Evolutionary conservation across 306 rosid genomes (phyloP), one percentile per base, ranked within the genome.

Genomic region (Gastrolobium bilobum): DNA sequence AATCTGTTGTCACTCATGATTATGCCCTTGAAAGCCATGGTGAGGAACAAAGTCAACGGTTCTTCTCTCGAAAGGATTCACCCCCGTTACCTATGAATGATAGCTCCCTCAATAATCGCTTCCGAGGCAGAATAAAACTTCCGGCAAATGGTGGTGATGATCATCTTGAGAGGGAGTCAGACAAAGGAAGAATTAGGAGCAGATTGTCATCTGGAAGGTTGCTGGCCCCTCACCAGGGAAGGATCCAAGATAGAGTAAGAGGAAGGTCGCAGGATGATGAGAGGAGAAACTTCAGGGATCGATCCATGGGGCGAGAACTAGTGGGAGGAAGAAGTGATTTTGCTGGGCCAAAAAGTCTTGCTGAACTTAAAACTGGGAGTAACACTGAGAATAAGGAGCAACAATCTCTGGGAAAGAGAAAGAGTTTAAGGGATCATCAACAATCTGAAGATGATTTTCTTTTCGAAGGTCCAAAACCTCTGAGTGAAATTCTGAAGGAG

Each of bases 391-490:
- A 30, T 69, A 88, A 54, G 85, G 98, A 89, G 56, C 97, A 76
- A 3, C 87, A 84, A 37, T 69, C 67, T 2, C 90, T 90, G 31
- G 88, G 93, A 62, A 92, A 84, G 83, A 79, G 95, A 62, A 91
- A 84, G 61, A 85, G 77, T 74, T 62, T 76, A 3, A 86, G 81
- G 70, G 86, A 79, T 48, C 44, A 65, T 60, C 89, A 83, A 40
- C 95, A 64, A 60, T 68, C 85, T 10, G 95, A 87, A 37, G 92
- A 84, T 26, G 87, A 85, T 75, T 43, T 88, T 60, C 84, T 85
- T 29, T 95, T 95, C 80, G 92, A 92, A 15, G 99, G 97, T 64
- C 99, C 99, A 14, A 95, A 83, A 82, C 92, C 99, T 84, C 99
- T 95, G 1, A 91, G 96, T 50, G 99, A 95, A 81, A 95, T 95